Evolutionary conservation across 2,329 filamentous ascomycete species (phyloP).

Genomic region (Fonsecaea nubica): DNA sequence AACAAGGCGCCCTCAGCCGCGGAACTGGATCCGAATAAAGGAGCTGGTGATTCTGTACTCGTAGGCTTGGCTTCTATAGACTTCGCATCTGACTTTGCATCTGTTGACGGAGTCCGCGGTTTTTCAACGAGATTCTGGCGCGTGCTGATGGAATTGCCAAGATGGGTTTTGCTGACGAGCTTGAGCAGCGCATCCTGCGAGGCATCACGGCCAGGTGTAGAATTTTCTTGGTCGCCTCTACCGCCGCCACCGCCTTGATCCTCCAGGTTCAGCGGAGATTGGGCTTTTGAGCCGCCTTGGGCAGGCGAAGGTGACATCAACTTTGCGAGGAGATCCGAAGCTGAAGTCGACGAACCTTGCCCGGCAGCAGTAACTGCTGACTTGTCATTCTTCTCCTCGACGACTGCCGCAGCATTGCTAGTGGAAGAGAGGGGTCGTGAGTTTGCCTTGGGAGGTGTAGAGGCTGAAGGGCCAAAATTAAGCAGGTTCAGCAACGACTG

Average conservation of each 20-base stretch:
- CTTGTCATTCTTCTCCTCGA: conserved; percentile 35
- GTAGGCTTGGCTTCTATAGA: conserved; percentile 35
- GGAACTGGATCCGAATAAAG: conserved; percentile 17
- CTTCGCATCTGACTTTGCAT: conserved; percentile 20
- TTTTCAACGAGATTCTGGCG: conserved; percentile 26
- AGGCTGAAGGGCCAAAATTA: conserved; percentile 63
- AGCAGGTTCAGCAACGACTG: conserved; percentile 69
- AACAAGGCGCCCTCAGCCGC: conserved; percentile 45
- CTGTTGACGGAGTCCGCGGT: conserved; percentile 15
- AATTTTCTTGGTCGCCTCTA: conserved; percentile 4
- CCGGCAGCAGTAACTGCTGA: conserved; percentile 38
- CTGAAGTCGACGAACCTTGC: conserved; percentile 52
- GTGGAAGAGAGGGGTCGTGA: conserved; percentile 17
- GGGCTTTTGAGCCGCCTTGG: conserved; percentile 42
- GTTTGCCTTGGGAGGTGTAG: conserved; percentile 19
- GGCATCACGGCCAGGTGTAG: conserved; percentile 58
- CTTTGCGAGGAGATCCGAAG: conserved; percentile 64
- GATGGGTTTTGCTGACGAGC: conserved; percentile 76
- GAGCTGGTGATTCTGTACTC: neutral
- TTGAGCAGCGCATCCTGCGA: conserved; percentile 86
- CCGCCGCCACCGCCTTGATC: conserved; percentile 33
- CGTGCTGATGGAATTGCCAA: conserved; percentile 10
- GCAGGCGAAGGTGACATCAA: conserved; percentile 57
- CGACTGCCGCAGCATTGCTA: conserved; percentile 44
- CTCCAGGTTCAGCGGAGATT: conserved; percentile 39